phyloP scores from a whole-genome alignment of 2,329 filamentous ascomycete genomes.

The Cladosporium sp. region DNA sequence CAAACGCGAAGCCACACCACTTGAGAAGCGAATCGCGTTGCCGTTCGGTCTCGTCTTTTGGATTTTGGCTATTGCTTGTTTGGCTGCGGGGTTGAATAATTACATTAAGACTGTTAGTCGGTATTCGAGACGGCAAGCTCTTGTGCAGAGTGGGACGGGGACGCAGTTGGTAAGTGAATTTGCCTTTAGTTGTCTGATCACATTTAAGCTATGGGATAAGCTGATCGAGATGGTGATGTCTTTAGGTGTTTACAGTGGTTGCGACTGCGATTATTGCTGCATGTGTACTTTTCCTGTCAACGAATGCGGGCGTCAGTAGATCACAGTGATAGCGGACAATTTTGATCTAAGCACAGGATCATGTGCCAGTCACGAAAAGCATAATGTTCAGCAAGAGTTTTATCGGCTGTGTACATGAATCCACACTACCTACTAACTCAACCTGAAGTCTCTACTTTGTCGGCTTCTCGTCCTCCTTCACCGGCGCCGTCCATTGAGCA shows the following conservation, averaged over 20 bases:
- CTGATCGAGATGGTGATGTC: not conserved
- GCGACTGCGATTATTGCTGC: conserved; percentile 60
- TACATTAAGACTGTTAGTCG: conserved; percentile 80
- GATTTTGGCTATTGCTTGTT: conserved; percentile 70
- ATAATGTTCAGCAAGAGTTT: too few relatives aligned
- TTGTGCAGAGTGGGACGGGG: conserved; percentile 91
- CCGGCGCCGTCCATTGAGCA: conserved; percentile 13
- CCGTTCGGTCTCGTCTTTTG: conserved; percentile 88
- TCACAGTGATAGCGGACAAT: too few relatives aligned
- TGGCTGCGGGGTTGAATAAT: conserved; percentile 74
- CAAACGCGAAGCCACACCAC: conserved; percentile 61
- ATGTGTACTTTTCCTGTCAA: conserved; percentile 57
- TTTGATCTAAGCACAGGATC: too few relatives aligned
- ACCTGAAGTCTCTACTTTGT: not conserved
- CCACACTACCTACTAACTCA: not conserved
- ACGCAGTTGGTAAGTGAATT: conserved; percentile 64
- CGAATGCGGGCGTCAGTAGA: conserved; percentile 24
- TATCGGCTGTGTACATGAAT: too few relatives aligned
- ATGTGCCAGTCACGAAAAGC: too few relatives aligned
- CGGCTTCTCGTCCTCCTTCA: not conserved
- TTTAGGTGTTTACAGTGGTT: conserved; percentile 57
- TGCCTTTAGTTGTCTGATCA: conserved; percentile 5
- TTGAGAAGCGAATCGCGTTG: conserved; percentile 72
- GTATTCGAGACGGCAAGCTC: conserved; percentile 70
- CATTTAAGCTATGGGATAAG: conserved; percentile 5